Evolutionary conservation across 257 asterid species (phyloP).

Genomic region (Euphrasia confusa): DNA sequence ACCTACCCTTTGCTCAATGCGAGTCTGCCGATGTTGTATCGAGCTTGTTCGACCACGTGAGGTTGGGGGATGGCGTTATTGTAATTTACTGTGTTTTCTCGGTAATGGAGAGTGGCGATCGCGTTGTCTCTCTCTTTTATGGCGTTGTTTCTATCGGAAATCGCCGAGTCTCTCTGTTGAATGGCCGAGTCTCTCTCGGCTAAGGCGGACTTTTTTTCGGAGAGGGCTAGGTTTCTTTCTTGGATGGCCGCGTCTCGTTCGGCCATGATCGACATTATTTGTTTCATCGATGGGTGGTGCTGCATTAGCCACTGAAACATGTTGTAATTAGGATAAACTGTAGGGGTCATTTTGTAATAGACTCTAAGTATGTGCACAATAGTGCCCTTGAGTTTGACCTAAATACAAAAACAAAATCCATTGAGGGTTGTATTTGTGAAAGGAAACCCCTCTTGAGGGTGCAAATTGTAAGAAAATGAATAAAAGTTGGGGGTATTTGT

Average conservation of each 20-base stretch:
- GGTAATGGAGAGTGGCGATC: conserved; percentile 72
- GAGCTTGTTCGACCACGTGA: conserved; percentile 26
- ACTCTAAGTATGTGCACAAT: neutral
- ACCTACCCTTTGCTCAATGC: too few species aligned
- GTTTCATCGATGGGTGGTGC: conserved; percentile 97
- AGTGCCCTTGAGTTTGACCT: neutral
- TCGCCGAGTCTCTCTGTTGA: conserved; percentile 76
- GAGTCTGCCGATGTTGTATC: too few species aligned
- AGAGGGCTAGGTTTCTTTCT: conserved; percentile 78
- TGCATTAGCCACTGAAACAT: conserved; percentile 84
- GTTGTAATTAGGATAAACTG: neutral
- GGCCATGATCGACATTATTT: conserved; percentile 84
- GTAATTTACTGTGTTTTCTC: conserved; percentile 37
- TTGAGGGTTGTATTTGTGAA: neutral
- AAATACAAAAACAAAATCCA: too few species aligned
- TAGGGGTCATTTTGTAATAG: neutral
- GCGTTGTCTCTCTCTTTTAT: conserved; percentile 86
- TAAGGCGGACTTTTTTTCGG: conserved; percentile 85
- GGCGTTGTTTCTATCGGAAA: conserved; percentile 80
- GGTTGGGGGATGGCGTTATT: conserved; percentile 35
- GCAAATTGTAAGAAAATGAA: neutral
- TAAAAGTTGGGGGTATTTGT: neutral
- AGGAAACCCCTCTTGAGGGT: neutral
- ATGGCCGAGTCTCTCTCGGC: conserved; percentile 93
- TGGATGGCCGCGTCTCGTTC: conserved; percentile 97